Evolutionary conservation across 495 filamentous ascomycete species (phyloP), one percentile per base, ranked within the genome.

Genomic region (Penicillium fimorum): DNA sequence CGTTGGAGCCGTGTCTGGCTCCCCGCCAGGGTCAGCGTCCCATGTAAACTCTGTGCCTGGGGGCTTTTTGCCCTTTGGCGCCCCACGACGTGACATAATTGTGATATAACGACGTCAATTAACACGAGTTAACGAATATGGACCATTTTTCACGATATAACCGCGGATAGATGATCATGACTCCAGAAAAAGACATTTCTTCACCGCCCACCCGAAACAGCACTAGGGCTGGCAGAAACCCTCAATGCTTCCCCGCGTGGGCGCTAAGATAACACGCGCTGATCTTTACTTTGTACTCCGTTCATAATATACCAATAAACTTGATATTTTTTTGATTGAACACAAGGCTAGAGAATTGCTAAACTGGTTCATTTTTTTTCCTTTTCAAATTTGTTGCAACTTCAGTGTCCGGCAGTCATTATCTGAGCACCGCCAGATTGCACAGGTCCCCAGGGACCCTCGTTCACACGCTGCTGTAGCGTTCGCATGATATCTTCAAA

Each of bases 401-500:
- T 41, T 76, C 57, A 79, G 38, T 73, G 38, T 4, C 69, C 70
- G 37, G 74, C 58, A 17, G 78, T 66, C 43, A 72, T 72, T 6
- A 81, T 62, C 29, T 71, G 66, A 5, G 63, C 60, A 20, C 62
- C 62, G 38, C 65, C 55, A 15, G 70, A 58, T 32, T 67, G 66
- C 0, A 58, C 65, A 11, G 75, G 72, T 3, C 78, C 77, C 63
- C 68, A 60, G 6, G 77, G 74, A 4, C 79, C 79, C 38, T 79
- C 71, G 20, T 67, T 71, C 35, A 79, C 72, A 13, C 78, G 69
- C 57, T 76, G 75, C 33, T 59, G 65, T 15, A 82, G 62, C 0
- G 76, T 75, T 17, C 62, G 68, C 35, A 80, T 50, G 38, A 80
- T 80, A 47, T 80, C 75, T 38, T 77, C 71, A 45, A 76, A 69